Conservation (phyloP, 345 rosid genomes). For the Eucalyptus grandis region DNA sequence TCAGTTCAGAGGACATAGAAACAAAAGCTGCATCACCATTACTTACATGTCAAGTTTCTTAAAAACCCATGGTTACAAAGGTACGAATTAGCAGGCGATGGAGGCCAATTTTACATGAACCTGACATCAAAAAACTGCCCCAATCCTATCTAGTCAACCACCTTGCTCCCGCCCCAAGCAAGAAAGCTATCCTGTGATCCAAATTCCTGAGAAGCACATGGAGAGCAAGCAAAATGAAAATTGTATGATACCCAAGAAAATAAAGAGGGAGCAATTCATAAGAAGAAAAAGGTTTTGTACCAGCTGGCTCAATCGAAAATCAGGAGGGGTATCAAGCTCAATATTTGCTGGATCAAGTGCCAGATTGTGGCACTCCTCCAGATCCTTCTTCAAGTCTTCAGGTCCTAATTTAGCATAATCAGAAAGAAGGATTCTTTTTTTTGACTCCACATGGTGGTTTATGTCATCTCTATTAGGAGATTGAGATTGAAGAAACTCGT, state of each 20-base stretch:
- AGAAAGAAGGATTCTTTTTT: conserved; percentile 39
- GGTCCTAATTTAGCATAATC: conserved; percentile 72
- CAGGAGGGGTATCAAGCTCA: conserved; percentile 91
- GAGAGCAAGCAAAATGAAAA: neutral
- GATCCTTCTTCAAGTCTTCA: conserved; percentile 69
- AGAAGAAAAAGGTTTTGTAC: conserved; percentile 13
- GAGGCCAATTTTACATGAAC: neutral
- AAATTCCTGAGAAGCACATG: conserved; percentile 43
- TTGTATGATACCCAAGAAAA: neutral
- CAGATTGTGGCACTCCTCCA: conserved; percentile 77
- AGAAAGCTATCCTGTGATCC: conserved; percentile 88
- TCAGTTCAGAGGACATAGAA: neutral
- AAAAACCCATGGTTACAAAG: neutral
- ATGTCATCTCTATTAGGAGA: conserved; percentile 54
- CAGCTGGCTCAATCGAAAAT: conserved; percentile 88
- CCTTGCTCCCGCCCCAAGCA: conserved; percentile 67
- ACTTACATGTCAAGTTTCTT: neutral
- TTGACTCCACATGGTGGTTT: conserved; percentile 9
- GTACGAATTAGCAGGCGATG: neutral
- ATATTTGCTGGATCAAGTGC: conserved; percentile 64
- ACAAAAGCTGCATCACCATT: neutral
- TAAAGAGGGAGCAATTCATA: neutral
- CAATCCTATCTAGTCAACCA: conserved; percentile 6
- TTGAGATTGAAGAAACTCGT: conserved; percentile 68
- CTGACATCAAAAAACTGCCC: neutral